phyloP scores from a whole-genome alignment of 352 stramenopile species.

The Phytophthora melonis region DNA sequence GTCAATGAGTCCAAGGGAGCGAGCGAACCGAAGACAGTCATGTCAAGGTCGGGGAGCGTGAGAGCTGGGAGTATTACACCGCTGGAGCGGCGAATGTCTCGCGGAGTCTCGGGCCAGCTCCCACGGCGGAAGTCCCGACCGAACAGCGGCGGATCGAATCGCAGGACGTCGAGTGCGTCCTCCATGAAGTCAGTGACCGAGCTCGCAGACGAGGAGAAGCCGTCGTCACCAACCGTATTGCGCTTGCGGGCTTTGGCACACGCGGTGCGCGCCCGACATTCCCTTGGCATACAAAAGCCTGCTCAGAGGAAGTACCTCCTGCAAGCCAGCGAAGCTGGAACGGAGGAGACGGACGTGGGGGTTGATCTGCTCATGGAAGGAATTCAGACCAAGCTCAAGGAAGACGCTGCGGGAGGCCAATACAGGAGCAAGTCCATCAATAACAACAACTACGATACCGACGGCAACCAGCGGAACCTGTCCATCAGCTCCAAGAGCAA shows the following conservation, averaged over 20 bases:
- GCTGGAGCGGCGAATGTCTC: constrained; percentile 20
- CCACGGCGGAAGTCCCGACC: constrained; percentile 19
- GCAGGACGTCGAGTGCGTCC: constrained; percentile 15
- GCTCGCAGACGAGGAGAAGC: constrained; percentile 21
- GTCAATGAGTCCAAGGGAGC: constrained; percentile 10
- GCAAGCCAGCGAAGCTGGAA: constrained; percentile 47
- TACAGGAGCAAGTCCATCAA: constrained; percentile 10
- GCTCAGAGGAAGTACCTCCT: constrained; percentile 52
- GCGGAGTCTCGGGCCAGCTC: constrained; percentile 9
- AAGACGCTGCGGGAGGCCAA: constrained; percentile 24
- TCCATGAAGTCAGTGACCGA: constrained; percentile 22
- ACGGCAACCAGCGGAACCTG: background rate
- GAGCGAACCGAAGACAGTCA: constrained; percentile 1
- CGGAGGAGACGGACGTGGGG: constrained; percentile 48
- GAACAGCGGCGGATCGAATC: constrained; percentile 17
- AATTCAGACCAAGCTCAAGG: constrained; percentile 44
- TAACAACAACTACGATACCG: constrained; percentile 9
- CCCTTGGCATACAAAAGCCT: constrained; percentile 47
- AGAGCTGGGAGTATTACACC: constrained; percentile 29
- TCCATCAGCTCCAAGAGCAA: constrained; percentile 16
- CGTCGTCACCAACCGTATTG: constrained; percentile 51
- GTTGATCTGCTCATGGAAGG: constrained; percentile 43
- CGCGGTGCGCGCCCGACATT: constrained; percentile 63
- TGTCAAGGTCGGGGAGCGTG: constrained; percentile 16
- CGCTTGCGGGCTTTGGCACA: constrained; percentile 57